Evolutionary conservation across 2,329 filamentous ascomycete species (phyloP), one percentile per base, ranked within the genome.

Genomic region (Magnaporthiopsis poae): DNA sequence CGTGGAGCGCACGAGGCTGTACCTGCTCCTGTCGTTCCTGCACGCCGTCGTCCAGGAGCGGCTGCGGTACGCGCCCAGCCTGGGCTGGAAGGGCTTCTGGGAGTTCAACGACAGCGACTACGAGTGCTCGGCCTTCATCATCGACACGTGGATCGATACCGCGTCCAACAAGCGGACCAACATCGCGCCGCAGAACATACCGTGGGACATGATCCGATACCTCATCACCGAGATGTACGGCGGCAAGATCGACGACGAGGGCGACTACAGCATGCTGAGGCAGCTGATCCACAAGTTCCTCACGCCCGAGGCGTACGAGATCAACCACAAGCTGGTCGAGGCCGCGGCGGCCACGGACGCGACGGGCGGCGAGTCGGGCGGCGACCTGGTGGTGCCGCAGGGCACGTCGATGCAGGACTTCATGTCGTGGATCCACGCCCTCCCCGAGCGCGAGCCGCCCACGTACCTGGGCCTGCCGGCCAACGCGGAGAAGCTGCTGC

Each of bases 91-190:
- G 81, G 92, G 92, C 66, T 96, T 97, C 84, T 99, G 96, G 95
- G 96, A 99, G 78, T 99, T 99, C 78, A 99, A 99, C 75, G 96
- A 99, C 78, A 96, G 93, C 72, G 95, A 99, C 90, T 98, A 98
- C 78, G 94, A 99, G 84, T 99, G 95, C 79, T 96, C 91, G 62
- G 91, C 92, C 66, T 95, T 91, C 77, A 96, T 99, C 70, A 92
- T 98, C 71, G 95, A 99, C 75, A 91, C 90, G 39, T 99, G 95
- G 95, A 84, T 97, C 69, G 92, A 97, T 72, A 83, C 82, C 5
- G 87, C 91, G 39, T 90, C 94, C 2, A 87, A 90, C 71, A 92
- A 90, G 70, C 89, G 95, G 68, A 94, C 92, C 68, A 99, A 99
- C 76, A 88, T 99, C 71, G 92, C 93, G 2, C 95, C 95, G 5